Conservation (phyloP, 768 basidiomycete species). For the Cystobasidium onofrii region DNA sequence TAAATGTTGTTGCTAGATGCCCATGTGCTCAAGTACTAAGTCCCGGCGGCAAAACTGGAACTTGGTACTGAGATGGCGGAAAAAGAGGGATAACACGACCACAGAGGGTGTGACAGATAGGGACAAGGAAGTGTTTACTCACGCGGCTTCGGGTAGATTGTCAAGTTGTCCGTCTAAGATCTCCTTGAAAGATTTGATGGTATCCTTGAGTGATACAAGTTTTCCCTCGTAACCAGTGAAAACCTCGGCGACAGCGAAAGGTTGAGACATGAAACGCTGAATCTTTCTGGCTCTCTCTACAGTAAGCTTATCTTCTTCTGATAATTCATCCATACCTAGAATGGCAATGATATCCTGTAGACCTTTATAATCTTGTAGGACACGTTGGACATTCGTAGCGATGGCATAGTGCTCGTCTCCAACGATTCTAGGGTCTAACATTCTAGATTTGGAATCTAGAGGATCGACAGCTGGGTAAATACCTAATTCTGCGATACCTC, state of each 20-base stretch:
- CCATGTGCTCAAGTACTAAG: background rate
- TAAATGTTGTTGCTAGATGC: background rate
- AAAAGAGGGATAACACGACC: background rate
- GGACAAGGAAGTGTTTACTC: constrained; percentile 37
- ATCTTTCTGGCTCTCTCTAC: constrained; percentile 86
- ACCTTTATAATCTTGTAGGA: constrained; percentile 61
- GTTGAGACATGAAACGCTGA: constrained; percentile 99
- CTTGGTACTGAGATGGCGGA: background rate
- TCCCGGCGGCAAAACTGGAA: background rate
- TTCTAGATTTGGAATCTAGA: constrained; percentile 97
- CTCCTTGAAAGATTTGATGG: constrained; percentile 89
- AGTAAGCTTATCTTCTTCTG: constrained; percentile 98
- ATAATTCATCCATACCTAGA: constrained; percentile 99
- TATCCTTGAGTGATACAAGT: constrained; percentile 93
- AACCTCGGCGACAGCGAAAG: constrained; percentile 95
- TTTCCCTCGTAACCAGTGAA: constrained; percentile 99
- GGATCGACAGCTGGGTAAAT: constrained; percentile 97
- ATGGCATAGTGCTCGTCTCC: constrained; percentile 90
- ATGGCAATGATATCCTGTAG: constrained; percentile 94
- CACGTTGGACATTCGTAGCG: constrained; percentile 93
- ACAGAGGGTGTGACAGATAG: background rate
- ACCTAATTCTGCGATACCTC: constrained; percentile 87
- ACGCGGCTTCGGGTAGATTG: constrained; percentile 77
- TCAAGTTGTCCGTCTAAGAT: constrained; percentile 87
- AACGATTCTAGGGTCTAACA: constrained; percentile 99